A percentile compares a stretch with the other conserved stretches of the same genome.
These are phyloP conservation scores for Solidago caesia DNA, from an alignment of 129 eudicot species.

Conservation along the genomic window DNA sequence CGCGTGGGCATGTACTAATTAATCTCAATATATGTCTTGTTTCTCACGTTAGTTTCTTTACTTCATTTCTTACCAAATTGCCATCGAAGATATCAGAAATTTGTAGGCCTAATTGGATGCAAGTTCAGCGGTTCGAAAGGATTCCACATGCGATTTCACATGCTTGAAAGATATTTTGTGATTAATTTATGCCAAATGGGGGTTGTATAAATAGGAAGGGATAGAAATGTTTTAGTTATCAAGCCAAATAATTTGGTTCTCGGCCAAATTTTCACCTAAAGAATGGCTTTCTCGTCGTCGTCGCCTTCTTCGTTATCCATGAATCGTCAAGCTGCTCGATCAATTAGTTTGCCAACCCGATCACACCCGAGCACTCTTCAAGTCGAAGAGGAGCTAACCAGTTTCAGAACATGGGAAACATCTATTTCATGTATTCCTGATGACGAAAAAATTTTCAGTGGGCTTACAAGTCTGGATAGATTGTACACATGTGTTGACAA, in stretches of 20 bases:
- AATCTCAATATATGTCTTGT: conserved; percentile 27
- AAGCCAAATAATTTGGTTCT: conserved; percentile 17
- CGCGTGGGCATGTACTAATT: conserved; percentile 29
- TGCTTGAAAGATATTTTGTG: conserved; percentile 17
- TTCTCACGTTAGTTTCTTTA: conserved; percentile 35
- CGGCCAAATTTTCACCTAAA: not conserved
- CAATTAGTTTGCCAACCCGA: conserved; percentile 56
- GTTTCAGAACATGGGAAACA: conserved; percentile 34
- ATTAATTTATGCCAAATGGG: conserved; percentile 23
- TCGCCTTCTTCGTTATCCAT: conserved; percentile 5
- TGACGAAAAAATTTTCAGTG: conserved; percentile 22
- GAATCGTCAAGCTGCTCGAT: conserved; percentile 33
- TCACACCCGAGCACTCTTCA: conserved; percentile 42
- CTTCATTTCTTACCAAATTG: conserved; percentile 30
- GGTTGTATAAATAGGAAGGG: conserved; percentile 32
- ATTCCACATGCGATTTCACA: conserved; percentile 32
- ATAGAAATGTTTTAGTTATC: conserved; percentile 16
- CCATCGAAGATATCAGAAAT: conserved; percentile 28
- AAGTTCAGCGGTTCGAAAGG: conserved; percentile 29
- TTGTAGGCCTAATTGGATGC: conserved; percentile 35
- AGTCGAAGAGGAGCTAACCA: conserved; percentile 42
- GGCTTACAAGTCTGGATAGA: conserved; percentile 37
- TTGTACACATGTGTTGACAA: conserved; percentile 44
- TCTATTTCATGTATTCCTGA: conserved; percentile 15
- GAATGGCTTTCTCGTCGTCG: conserved; percentile 27